Conservation (phyloP, 306 rosid genomes). For the Cajanus cajan region DNA sequence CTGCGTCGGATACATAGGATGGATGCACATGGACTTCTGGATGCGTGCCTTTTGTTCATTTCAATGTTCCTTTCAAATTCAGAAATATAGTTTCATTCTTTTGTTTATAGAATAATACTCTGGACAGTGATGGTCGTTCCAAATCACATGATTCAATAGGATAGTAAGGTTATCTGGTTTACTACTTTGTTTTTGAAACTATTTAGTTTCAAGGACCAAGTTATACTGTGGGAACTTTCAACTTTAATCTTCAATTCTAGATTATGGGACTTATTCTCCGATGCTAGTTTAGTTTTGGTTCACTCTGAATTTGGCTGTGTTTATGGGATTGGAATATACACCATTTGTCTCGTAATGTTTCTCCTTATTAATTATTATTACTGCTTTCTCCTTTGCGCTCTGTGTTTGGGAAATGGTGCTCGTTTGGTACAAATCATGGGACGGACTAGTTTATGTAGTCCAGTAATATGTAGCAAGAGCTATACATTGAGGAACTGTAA, state of each 20-base stretch:
- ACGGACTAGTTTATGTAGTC: not conserved
- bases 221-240: not conserved
- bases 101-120: slow-evolving; percentile 50
- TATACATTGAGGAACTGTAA: not conserved
- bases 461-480: not conserved
- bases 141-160: slow-evolving; percentile 18
- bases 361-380: not conserved
- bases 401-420: slow-evolving; percentile 3
- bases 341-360: not conserved
- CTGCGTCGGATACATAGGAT: not conserved
- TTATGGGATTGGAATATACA: not conserved
- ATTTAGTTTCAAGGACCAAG: slow-evolving; percentile 19
- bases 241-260: slow-evolving; percentile 2
- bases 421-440: not conserved
- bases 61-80: slow-evolving; percentile 41
- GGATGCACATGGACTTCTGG: not conserved
- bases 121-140: slow-evolving; percentile 2
- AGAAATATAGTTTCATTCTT: slow-evolving; percentile 45
- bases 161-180: slow-evolving; percentile 14
- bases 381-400: not conserved
- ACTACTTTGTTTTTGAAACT: not conserved
- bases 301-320: not conserved
- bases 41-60: slow-evolving; percentile 37
- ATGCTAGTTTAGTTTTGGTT: not conserved
- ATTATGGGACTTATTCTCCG: not conserved